Evolutionary conservation across 2,329 filamentous ascomycete species (phyloP).

Genomic region (Aspergillus floridensis): DNA sequence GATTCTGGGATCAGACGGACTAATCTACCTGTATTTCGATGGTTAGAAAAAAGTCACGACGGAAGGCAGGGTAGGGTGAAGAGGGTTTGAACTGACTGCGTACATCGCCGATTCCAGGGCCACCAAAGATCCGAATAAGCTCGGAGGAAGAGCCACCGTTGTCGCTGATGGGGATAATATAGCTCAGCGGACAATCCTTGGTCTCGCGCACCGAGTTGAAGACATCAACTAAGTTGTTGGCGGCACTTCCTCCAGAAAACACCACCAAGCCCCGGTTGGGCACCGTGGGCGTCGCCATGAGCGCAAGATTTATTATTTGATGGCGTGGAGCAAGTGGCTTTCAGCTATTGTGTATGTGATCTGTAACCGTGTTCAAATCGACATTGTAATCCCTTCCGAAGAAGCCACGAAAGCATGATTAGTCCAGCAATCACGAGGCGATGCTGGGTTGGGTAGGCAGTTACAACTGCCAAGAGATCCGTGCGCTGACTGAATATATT

Average conservation of each 20-base stretch:
- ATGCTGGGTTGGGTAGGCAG: neutral
- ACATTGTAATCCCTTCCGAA: neutral
- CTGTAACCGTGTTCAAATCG: neutral
- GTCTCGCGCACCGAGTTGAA: constrained; percentile 67
- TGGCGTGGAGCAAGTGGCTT: neutral
- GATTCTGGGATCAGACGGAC: constrained; percentile 81
- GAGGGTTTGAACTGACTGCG: constrained; percentile 54
- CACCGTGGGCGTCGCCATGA: constrained; percentile 13
- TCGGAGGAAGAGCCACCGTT: constrained; percentile 94
- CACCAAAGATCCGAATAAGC: constrained; percentile 89
- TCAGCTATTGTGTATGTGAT: neutral
- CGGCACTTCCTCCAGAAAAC: constrained; percentile 90
- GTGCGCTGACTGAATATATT: neutral
- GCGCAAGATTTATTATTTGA: neutral
- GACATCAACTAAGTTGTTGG: constrained; percentile 89
- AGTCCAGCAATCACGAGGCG: neutral
- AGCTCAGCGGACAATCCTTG: constrained; percentile 68
- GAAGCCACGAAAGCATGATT: constrained; percentile 3
- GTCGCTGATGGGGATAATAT: constrained; percentile 92
- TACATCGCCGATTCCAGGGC: constrained; percentile 79
- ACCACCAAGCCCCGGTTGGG: constrained; percentile 65
- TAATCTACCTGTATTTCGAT: constrained; percentile 63
- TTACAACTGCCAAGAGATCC: neutral
- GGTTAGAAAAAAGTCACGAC: neutral
- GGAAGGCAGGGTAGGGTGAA: neutral